Base-by-base conservation (phyloP, 805 yeast genomes). In the Candida ulmi region DNA sequence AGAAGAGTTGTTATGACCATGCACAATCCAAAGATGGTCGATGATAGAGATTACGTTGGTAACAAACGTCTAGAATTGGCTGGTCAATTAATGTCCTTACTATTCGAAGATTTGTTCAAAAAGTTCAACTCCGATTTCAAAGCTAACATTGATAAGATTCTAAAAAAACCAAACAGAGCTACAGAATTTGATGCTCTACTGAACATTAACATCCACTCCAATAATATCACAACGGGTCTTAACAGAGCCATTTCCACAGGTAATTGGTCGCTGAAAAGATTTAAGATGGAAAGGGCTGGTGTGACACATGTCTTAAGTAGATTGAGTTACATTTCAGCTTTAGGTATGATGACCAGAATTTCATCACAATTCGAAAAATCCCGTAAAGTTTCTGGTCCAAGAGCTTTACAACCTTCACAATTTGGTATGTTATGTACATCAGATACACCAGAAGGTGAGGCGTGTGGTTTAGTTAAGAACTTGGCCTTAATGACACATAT, bases 381-480 rank as follows among this genome's bases (percentile, higher is more conserved):
- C 2, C 76, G 99, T 66, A 93, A 93, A 62, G 99, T 93, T 31
- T 86, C 96, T 1, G 99, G 99, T 33, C 99, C 99, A 37, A 84
- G 99, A 74, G 97, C 99, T 13, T 72, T 93, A 49, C 99, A 93
- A 63, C 99, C 99, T 11, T 93, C 99, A 2, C 99, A 93, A 67
- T 93, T 93, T 62, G 99, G 99, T 60, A 93, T 93, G 98, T 72
- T 93, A 44, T 93, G 99, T 71, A 88, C 98, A 7, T 86, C 98
- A 0, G 99, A 93, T 74, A 93, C 99, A 0, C 99, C 99, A 1
- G 99, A 93, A 74, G 99, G 99, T 73, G 99, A 93, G 65, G 99
- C 99, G 1, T 93, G 99, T 78, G 99, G 99, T 57, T 74, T 93
- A 62, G 99, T 93, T 28, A 93, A 93, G 66, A 93, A 93, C 59